Base-by-base conservation (phyloP, 768 basidiomycete genomes). In the Suillus subluteus region DNA sequence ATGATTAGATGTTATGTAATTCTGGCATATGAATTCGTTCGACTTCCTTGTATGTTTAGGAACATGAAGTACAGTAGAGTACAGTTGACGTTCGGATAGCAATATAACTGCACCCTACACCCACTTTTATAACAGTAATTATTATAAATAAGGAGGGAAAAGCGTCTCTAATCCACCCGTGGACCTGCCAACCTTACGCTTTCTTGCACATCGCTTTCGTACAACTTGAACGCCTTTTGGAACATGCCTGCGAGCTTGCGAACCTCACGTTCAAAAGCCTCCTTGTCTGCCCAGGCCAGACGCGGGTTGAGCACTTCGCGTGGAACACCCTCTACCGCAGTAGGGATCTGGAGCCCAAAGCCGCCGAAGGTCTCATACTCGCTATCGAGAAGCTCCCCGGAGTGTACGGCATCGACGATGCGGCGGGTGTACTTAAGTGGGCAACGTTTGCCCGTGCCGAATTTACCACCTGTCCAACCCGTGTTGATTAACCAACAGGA, bases 401-500 rank as follows among this genome's bases (percentile, higher is more conserved):
- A 91, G 84, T 99, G 98, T 74, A 99, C 95, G 48, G 96, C 93
- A 78, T 99, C 96, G 80, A 99, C 92, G 78, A 99, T 99, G 66
- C 91, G 90, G 64, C 97, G 94, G 58, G 98, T 99, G 82, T 89
- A 95, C 76, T 92, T 93, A 82, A 99, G 90, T 23, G 97, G 91
- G 88, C 97, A 99, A 69, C 97, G 94, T 82, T 92, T 94, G 71
- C 96, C 97, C 18, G 82, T 82, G 58, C 97, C 97, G 78, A 88
- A 99, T 79, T 94, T 95, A 78, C 97, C 97, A 65, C 94, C 91
- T 62, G 94, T 91, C 94, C 94, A 96, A 68, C 94, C 97, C 3
- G 97, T 99, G 90, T 99, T 99, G 88, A 99, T 92, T 75, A 99
- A 86, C 95, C 95, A 99, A 84, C 96, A 98, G 79, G 95, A 80